These are phyloP conservation scores for Cenococcum geophilum DNA, from an alignment of 495 filamentous ascomycete genomes.

Conservation along the genomic window DNA sequence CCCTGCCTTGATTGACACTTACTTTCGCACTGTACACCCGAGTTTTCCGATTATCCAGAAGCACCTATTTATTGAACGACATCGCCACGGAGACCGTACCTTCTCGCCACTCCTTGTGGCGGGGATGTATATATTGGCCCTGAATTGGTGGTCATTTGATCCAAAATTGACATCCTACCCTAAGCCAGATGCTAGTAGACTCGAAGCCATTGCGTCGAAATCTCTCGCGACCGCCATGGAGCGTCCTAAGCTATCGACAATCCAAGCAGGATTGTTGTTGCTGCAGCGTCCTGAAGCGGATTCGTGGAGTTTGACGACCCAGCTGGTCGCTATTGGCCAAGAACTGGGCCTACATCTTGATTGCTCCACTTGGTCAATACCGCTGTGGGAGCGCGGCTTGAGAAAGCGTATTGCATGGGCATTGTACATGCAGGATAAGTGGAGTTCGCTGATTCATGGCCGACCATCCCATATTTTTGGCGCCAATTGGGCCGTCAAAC, in stretches of 20 bases:
- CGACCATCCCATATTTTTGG: constrained; percentile 76
- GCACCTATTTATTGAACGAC: constrained; percentile 77
- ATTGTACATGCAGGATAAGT: constrained; percentile 89
- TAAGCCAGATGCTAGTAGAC: constrained; percentile 63
- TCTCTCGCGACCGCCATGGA: constrained; percentile 71
- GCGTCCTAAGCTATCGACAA: constrained; percentile 81
- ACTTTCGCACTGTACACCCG: constrained; percentile 82
- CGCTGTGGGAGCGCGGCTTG: constrained; percentile 75
- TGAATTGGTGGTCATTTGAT: constrained; percentile 82
- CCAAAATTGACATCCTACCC: constrained; percentile 56
- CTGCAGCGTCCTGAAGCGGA: constrained; percentile 83
- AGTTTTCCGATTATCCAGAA: constrained; percentile 88
- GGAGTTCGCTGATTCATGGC: constrained; percentile 80
- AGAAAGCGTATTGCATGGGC: constrained; percentile 85
- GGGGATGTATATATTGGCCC: constrained; percentile 82
- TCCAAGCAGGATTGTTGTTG: constrained; percentile 85
- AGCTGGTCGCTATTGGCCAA: constrained; percentile 73
- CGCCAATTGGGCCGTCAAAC: constrained; percentile 76
- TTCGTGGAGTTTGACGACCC: constrained; percentile 79
- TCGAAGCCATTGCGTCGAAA: constrained; percentile 71
- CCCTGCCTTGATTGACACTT: constrained; percentile 72
- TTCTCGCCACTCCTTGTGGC: constrained; percentile 80
- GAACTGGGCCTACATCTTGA: constrained; percentile 84
- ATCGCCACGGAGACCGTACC: constrained; percentile 64
- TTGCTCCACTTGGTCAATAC: constrained; percentile 82